phyloP scores from a whole-genome alignment of 352 stramenopile species.

The Phytopythium kandeliae region DNA sequence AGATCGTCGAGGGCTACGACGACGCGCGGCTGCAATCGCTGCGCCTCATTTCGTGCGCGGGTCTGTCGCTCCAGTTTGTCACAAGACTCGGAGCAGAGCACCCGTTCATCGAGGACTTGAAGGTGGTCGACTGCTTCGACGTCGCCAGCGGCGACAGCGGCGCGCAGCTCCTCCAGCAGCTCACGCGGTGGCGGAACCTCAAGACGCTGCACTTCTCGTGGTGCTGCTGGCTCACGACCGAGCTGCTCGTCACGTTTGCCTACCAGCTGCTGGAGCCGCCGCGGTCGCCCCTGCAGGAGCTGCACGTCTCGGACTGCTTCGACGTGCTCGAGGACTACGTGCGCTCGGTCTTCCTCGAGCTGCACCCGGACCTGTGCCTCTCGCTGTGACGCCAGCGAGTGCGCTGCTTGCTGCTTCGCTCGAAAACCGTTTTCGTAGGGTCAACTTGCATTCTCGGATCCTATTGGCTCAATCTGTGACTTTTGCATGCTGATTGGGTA shows the following conservation, averaged over 20 bases:
- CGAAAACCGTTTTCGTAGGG: background rate
- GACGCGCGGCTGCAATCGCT: conserved; percentile 47
- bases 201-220: conserved; percentile 72
- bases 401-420: no score
- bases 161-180: conserved; percentile 35
- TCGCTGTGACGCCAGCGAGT: background rate
- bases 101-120: conserved; percentile 46
- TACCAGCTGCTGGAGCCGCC: conserved; percentile 63
- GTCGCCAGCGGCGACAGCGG: conserved; percentile 30
- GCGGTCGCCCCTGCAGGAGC: conserved; percentile 29
- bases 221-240: conserved; percentile 77
- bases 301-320: conserved; percentile 66
- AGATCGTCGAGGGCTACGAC: conserved; percentile 54
- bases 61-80: conserved; percentile 46
- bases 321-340: conserved; percentile 77
- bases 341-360: conserved; percentile 50
- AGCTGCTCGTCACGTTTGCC: conserved; percentile 63
- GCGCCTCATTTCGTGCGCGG: conserved; percentile 64
- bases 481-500: no score
- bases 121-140: conserved; percentile 73
- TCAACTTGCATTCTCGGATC: background rate
- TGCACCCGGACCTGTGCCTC: conserved; percentile 25
- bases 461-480: background rate
- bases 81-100: conserved; percentile 31
- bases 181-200: conserved; percentile 46